phyloP scores from a whole-genome alignment of 2,329 filamentous ascomycete species.

The Arthrobotrys pseudoclavata region DNA sequence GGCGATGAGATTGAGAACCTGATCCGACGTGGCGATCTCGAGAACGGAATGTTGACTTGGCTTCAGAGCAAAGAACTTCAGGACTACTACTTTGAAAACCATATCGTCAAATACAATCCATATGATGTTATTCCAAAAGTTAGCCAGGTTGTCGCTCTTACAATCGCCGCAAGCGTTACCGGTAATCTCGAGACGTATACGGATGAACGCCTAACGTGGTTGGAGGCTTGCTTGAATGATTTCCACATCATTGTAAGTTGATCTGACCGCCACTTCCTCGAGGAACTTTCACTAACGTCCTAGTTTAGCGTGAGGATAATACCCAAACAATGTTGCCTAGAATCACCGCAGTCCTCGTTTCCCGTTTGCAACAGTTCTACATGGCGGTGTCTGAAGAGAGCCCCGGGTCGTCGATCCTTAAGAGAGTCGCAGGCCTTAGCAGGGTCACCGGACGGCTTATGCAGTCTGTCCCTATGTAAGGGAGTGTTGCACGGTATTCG shows the following conservation, averaged over 20 bases:
- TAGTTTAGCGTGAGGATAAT: constrained; percentile 67
- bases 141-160: constrained; percentile 74
- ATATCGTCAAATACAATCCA: constrained; percentile 69
- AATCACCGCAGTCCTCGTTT: constrained; percentile 72
- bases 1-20: constrained; percentile 74
- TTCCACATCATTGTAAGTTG: constrained; percentile 65
- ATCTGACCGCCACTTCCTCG: neutral
- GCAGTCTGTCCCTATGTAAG: constrained; percentile 43
- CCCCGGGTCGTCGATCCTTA: constrained; percentile 69
- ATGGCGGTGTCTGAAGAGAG: constrained; percentile 69
- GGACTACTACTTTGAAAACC: constrained; percentile 74
- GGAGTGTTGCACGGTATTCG: neutral
- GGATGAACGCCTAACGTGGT: constrained; percentile 63
- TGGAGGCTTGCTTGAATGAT: constrained; percentile 62
- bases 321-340: constrained; percentile 69
- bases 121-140: constrained; percentile 72
- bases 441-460: constrained; percentile 62
- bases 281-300: constrained; percentile 67
- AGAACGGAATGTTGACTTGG: constrained; percentile 72
- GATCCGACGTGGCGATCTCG: constrained; percentile 74
- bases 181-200: constrained; percentile 69
- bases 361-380: constrained; percentile 71
- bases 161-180: constrained; percentile 75
- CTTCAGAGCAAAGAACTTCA: constrained; percentile 74
- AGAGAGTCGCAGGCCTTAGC: constrained; percentile 64